These are phyloP conservation scores for Capsella bursapastoris DNA, from an alignment of 345 rosid species.

Conservation along the genomic window DNA sequence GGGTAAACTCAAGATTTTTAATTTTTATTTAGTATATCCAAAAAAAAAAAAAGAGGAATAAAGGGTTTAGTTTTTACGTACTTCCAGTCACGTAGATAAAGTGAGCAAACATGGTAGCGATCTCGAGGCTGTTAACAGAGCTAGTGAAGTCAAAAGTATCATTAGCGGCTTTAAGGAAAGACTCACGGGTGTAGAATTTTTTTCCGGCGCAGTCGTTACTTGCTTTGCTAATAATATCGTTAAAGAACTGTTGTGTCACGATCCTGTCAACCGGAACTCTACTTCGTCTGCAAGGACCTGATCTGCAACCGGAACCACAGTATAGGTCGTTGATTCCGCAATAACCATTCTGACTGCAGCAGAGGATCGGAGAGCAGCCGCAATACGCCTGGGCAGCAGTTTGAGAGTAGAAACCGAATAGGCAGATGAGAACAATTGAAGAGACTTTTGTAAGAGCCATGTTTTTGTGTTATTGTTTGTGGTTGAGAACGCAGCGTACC, in stretches of 20 bases:
- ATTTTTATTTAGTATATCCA: too few species aligned
- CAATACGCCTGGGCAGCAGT: conserved; percentile 38
- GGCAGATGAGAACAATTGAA: conserved; percentile 6
- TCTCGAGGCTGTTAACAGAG: conserved; percentile 44
- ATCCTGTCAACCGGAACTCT: conserved; percentile 46
- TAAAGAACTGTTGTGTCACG: conserved; percentile 53
- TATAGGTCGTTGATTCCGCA: conserved; percentile 29
- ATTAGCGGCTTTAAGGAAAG: conserved; percentile 43
- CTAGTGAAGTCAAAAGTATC: conserved; percentile 31
- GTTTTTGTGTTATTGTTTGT: background rate
- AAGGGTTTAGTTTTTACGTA: conserved; percentile 15
- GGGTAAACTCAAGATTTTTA: background rate
- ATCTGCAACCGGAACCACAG: conserved; percentile 49
- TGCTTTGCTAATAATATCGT: conserved; percentile 47
- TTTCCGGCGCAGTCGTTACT: conserved; percentile 49
- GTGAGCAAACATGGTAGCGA: conserved; percentile 59
- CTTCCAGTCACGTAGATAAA: conserved; percentile 56
- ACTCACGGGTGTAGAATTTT: conserved; percentile 51
- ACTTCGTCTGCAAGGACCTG: conserved; percentile 52
- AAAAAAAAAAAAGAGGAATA: too few species aligned
- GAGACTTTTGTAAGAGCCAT: conserved; percentile 25
- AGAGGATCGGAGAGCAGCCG: conserved; percentile 46
- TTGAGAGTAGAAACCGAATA: conserved; percentile 18
- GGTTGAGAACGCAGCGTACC: conserved; percentile 13
- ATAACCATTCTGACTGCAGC: conserved; percentile 47